Evolutionary conservation across 345 rosid species (phyloP), one percentile per base, ranked within the genome.

Genomic region (Populus ilicifolia): DNA sequence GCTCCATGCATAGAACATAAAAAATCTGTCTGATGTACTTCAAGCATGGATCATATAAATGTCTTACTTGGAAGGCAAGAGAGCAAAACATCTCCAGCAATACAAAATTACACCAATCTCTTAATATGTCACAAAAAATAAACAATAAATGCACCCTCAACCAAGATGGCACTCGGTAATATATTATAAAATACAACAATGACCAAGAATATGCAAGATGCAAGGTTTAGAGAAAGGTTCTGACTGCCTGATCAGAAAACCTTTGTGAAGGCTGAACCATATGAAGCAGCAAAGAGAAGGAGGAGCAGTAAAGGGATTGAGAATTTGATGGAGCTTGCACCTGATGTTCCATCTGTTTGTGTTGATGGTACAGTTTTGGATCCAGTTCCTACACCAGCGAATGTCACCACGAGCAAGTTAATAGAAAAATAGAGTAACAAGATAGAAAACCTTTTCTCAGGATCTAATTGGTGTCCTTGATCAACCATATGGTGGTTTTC

Each of bases 301-400:
- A 89, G 76, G 70, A 78, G 25, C 62, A 89, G 83, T 79, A 89
- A 79, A 54, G 90, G 83, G 77, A 86, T 75, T 18, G 98, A 85
- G 75, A 89, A 72, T 78, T 80, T 87, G 84, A 75, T 78, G 74
- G 86, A 85, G 91, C 84, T 89, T 77, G 89, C 94, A 69, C 84
- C 87, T 62, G 97, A 90, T 72, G 88, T 71, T 39, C 91, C 87
- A 27, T 64, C 81, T 78, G 77, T 87, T 70, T 87, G 83, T 13
- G 90, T 86, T 68, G 88, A 86, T 8, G 98, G 98, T 82, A 84
- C 82, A 0, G 85, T 85, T 84, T 84, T 89, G 3, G 98, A 93
- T 84, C 92, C 90, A 43, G 79, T 75, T 81, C 90, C 90, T 88
- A 74, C 82, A 77, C 35, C 79, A 74, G 43, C 1, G 48, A 18